phyloP scores from a whole-genome alignment of 2,329 filamentous ascomycete genomes.

The Claviceps sp. region DNA sequence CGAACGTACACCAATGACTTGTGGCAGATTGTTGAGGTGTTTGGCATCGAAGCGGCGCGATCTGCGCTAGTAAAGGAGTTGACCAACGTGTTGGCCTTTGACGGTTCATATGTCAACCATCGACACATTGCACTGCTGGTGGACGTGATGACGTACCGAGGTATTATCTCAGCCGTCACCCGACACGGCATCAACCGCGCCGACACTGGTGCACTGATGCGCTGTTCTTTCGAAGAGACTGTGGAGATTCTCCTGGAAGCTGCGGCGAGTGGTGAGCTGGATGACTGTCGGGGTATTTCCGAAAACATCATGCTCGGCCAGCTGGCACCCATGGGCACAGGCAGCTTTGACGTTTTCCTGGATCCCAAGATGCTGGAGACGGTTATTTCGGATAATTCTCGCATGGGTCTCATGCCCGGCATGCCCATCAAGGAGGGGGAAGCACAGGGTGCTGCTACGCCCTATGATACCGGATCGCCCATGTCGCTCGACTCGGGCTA shows the following conservation, averaged over 20 bases:
- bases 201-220: conserved; percentile 95
- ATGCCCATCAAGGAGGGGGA: conserved; percentile 64
- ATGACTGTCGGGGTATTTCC: conserved; percentile 95
- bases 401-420: conserved; percentile 68
- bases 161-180: conserved; percentile 88
- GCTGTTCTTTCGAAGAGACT: conserved; percentile 98
- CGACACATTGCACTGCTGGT: conserved; percentile 89
- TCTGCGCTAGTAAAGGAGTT: conserved; percentile 77
- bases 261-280: conserved; percentile 83
- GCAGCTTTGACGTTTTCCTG: conserved; percentile 85
- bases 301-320: conserved; percentile 98
- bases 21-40: conserved; percentile 85
- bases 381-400: conserved; percentile 82
- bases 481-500: conserved; percentile 56
- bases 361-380: conserved; percentile 94
- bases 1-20: conserved; percentile 93
- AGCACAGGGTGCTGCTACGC: conserved; percentile 75
- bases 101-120: conserved; percentile 98
- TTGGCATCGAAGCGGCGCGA: conserved; percentile 91
- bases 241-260: conserved; percentile 96
- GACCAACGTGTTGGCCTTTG: conserved; percentile 87
- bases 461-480: conserved; percentile 80
- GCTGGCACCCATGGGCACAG: conserved; percentile 91
- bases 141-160: conserved; percentile 95
- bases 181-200: conserved; percentile 97